A percentile compares a stretch with the other conserved stretches of the same genome.
These are phyloP conservation scores for Fusarium anguioides DNA, from an alignment of 2,329 filamentous ascomycete species.

Conservation along the genomic window DNA sequence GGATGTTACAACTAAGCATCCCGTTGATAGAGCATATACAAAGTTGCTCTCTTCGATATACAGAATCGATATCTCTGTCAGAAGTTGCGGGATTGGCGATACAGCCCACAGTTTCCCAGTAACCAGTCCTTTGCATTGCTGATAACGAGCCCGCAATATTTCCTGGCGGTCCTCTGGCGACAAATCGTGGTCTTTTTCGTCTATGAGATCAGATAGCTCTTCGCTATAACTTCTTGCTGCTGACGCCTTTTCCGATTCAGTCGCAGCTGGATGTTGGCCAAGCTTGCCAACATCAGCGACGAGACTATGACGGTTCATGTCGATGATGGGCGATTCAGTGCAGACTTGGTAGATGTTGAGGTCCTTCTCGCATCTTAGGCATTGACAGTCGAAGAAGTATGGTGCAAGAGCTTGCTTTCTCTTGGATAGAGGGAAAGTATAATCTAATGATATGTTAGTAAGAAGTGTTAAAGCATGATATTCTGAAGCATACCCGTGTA, in stretches of 20 bases:
- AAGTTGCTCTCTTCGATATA: constrained; percentile 57
- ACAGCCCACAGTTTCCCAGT: constrained; percentile 57
- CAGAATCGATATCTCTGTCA: constrained; percentile 59
- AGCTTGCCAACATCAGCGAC: constrained; percentile 53
- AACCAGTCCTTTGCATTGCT: constrained; percentile 41
- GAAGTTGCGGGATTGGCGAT: constrained; percentile 59
- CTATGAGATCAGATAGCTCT: constrained; percentile 46
- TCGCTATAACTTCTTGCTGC: constrained; percentile 33
- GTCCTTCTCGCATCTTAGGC: constrained; percentile 61
- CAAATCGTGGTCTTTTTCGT: constrained; percentile 39
- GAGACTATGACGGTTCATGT: constrained; percentile 60
- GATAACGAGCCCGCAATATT: constrained; percentile 39
- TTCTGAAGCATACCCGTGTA: constrained; percentile 63
- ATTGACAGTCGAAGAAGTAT: constrained; percentile 66
- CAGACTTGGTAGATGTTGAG: constrained; percentile 66
- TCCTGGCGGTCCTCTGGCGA: constrained; percentile 44
- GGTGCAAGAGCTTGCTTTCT: constrained; percentile 57
- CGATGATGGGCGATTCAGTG: constrained; percentile 53
- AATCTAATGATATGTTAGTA: constrained; percentile 52
- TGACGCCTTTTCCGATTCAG: constrained; percentile 25
- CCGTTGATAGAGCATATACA: constrained; percentile 57
- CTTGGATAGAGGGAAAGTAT: constrained; percentile 56
- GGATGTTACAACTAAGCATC: constrained; percentile 60
- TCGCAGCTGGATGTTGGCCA: constrained; percentile 44
- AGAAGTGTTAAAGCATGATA: not conserved